Evolutionary conservation across 306 rosid genomes (phyloP), one percentile per base, ranked within the genome.

Genomic region (Glycine latifolia): DNA sequence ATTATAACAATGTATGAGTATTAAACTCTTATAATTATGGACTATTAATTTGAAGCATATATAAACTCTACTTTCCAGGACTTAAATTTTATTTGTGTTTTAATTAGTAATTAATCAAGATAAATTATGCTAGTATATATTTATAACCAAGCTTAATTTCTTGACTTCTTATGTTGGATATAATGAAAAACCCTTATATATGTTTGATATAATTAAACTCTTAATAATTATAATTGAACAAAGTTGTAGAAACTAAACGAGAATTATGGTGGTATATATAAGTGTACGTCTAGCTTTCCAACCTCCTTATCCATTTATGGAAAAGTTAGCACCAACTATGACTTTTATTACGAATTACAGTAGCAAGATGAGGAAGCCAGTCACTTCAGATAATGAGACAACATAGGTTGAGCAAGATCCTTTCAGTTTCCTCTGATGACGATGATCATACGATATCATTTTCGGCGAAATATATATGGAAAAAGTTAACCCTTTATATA

Each of bases 371-470:
- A 78, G 26, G 60, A 3, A 55, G 37, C 8, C 8, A 10, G 55
- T 67, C 79, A 26, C 53, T 48, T 48, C 56, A 74, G 77, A 79
- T 14, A 75, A 68, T 59, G 81, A n/a, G 69, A 84, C 81, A 74
- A 74, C 12, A 41, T 66, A 67, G 50, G 16, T 26, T 67, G 82
- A 78, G 46, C 39, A 78, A 39, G 67, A 44, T 47, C 17, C 12
- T 37, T 11, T 77, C 54, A 35, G 20, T 66, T 77, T 50, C 65
- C 54, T 59, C 53, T 11, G 4, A 65, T 11, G 2, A 65, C 14
- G 1, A 35, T 4, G n/a, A 33, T 71, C 8, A 17, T 62, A 31
- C 53, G 33, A 20, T 60, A 44, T 10, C 20, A 71, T 26, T 1
- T 53, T 53, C 3, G 41, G 63, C 44, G 77, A 75, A 82, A 41